Conservation (phyloP, 495 filamentous ascomycete species). For the Aspergillus nanangensis region DNA sequence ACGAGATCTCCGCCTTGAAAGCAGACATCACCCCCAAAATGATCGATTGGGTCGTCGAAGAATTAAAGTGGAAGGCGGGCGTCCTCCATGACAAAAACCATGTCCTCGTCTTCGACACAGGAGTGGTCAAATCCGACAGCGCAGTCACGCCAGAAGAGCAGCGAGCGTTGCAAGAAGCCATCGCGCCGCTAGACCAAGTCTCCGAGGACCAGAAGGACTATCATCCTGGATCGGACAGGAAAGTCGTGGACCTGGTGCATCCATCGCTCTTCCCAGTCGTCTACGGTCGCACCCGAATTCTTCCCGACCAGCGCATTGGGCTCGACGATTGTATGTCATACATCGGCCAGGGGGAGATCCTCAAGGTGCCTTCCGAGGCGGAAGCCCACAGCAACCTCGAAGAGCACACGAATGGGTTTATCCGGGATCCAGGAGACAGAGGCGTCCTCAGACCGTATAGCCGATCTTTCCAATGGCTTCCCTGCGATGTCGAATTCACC, state of each 20-base stretch:
- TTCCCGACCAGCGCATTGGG: conserved; percentile 31
- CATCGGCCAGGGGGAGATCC: conserved; percentile 35
- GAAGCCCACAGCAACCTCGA: conserved; percentile 1
- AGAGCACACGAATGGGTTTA: background rate
- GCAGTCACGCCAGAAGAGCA: conserved; percentile 22
- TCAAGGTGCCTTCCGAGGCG: conserved; percentile 8
- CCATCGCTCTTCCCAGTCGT: conserved; percentile 58
- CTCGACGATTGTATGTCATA: conserved; percentile 36
- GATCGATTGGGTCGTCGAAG: conserved; percentile 48
- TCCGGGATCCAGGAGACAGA: conserved; percentile 1
- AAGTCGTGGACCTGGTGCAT: conserved; percentile 58
- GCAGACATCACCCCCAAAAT: conserved; percentile 39
- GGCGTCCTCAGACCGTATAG: conserved; percentile 5
- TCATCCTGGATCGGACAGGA: conserved; percentile 49
- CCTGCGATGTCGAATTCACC: conserved; percentile 45
- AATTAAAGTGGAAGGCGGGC: conserved; percentile 43
- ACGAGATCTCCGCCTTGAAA: conserved; percentile 22
- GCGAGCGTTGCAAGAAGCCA: conserved; percentile 18
- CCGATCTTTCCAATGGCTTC: conserved; percentile 55
- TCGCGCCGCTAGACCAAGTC: conserved; percentile 37
- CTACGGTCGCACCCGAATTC: conserved; percentile 47
- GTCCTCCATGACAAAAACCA: conserved; percentile 23
- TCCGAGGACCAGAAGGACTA: conserved; percentile 53
- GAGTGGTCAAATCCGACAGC: conserved; percentile 36
- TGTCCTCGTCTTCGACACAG: conserved; percentile 23